Conservation (phyloP, 139 green algal species). For the Zygnema cylindricum region DNA sequence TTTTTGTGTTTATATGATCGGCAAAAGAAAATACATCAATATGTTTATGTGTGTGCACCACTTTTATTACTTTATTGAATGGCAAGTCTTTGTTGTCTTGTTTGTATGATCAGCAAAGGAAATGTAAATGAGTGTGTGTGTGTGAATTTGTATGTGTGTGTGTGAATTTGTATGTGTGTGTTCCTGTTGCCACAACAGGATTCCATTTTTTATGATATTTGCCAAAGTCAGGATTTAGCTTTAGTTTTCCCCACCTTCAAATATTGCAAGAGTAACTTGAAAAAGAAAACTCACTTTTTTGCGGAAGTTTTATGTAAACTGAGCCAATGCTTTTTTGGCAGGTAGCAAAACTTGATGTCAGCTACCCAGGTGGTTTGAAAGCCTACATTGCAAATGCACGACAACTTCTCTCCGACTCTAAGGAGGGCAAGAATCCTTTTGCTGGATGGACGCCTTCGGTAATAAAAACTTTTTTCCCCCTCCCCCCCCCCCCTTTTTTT, state of each 20-base stretch:
- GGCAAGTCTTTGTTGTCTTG: too few relatives aligned
- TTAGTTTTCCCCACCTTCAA: neutral
- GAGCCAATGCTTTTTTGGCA: too few relatives aligned
- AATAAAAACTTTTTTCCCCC: too few relatives aligned
- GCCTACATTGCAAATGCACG: conserved; percentile 88
- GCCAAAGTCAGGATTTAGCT: neutral
- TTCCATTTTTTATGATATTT: neutral
- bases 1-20: too few relatives aligned
- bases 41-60: too few relatives aligned
- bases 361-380: conserved; percentile 83
- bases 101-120: too few relatives aligned
- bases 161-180: too few relatives aligned
- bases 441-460: conserved; percentile 86
- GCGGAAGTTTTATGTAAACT: neutral
- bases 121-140: too few relatives aligned
- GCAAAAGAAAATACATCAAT: too few relatives aligned
- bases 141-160: too few relatives aligned
- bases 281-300: neutral
- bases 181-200: neutral
- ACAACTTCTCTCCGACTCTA: conserved; percentile 82
- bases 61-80: too few relatives aligned
- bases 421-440: conserved; percentile 89
- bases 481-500: too few relatives aligned
- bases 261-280: neutral
- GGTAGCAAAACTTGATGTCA: conserved; percentile 74